Percentiles rank a stretch among this genome's conserved stretches.
Evolutionary conservation across 2,329 filamentous ascomycete species (phyloP).

Genomic region (Cladosporium sphaerospermum): DNA sequence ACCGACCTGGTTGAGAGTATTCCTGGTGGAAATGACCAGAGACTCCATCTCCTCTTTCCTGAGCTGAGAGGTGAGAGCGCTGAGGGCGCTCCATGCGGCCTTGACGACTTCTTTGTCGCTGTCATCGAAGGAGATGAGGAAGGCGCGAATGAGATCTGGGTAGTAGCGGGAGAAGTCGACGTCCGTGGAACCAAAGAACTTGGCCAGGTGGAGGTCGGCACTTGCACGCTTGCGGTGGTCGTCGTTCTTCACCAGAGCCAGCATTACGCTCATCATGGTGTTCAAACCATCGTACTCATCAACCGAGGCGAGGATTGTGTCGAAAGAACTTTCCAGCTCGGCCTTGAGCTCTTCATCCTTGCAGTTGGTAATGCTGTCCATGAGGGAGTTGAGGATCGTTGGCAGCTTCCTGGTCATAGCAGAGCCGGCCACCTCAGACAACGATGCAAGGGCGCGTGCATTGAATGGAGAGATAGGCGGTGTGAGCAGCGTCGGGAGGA

Average conservation of each 20-base stretch:
- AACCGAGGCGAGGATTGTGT: conserved; percentile 83
- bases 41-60: conserved; percentile 98
- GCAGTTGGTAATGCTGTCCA: conserved; percentile 81
- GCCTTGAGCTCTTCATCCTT: conserved; percentile 66
- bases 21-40: conserved; percentile 76
- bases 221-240: conserved; percentile 78
- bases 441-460: conserved; percentile 82
- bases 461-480: conserved; percentile 93
- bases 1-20: conserved; percentile 81
- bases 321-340: conserved; percentile 76
- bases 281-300: conserved; percentile 96
- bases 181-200: conserved; percentile 73
- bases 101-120: conserved; percentile 77
- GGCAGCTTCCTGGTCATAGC: conserved; percentile 88
- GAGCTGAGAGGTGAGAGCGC: conserved; percentile 78
- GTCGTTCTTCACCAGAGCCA: conserved; percentile 82
- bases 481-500: conserved; percentile 86
- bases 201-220: conserved; percentile 72
- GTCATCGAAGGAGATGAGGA: conserved; percentile 91
- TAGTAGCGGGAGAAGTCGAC: conserved; percentile 95
- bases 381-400: conserved; percentile 83
- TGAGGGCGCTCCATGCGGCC: conserved; percentile 80
- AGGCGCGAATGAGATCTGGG: conserved; percentile 83
- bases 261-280: conserved; percentile 87
- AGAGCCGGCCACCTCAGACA: conserved; percentile 83